A percentile compares a stretch with the other conserved stretches of the same genome.
Evolutionary conservation across 345 rosid species (phyloP).

Genomic region (Acer campestre): DNA sequence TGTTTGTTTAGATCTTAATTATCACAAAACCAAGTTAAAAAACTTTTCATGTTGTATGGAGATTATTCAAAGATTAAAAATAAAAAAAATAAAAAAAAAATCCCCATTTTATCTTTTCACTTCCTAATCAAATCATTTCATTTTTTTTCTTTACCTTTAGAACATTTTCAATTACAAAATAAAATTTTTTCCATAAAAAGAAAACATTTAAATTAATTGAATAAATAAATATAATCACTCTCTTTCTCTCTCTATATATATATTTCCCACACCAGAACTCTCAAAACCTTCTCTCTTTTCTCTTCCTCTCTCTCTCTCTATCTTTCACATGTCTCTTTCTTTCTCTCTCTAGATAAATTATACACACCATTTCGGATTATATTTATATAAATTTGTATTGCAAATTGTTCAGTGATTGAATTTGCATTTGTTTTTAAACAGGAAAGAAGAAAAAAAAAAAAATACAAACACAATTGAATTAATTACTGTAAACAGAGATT

Average conservation of each 20-base stretch:
- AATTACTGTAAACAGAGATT: conserved; percentile 12
- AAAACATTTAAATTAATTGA: background rate
- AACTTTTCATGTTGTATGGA: background rate
- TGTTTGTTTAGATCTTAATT: no score
- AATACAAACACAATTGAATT: conserved; percentile 27
- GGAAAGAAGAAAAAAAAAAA: background rate
- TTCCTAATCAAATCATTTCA: background rate
- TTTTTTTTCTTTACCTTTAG: background rate
- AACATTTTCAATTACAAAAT: no score
- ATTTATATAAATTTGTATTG: conserved; percentile 16
- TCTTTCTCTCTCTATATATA: conserved; percentile 41
- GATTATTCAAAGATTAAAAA: background rate
- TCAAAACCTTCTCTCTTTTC: conserved; percentile 15
- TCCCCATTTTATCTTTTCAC: background rate
- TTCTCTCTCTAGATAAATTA: conserved; percentile 17
- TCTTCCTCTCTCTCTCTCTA: background rate
- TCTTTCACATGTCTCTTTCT: conserved; percentile 14
- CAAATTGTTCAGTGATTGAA: conserved; percentile 38
- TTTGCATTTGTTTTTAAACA: conserved; percentile 40
- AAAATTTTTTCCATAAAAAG: background rate
- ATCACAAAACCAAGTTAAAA: background rate
- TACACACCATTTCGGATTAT: background rate
- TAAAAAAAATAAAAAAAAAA: background rate
- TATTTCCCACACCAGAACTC: conserved; percentile 33
- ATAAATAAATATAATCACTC: background rate